Percentiles rank a stretch among this genome's conserved stretches.
Conservation (phyloP, 192 early-diverging fungal species). For the Spinellus fusiger region DNA sequence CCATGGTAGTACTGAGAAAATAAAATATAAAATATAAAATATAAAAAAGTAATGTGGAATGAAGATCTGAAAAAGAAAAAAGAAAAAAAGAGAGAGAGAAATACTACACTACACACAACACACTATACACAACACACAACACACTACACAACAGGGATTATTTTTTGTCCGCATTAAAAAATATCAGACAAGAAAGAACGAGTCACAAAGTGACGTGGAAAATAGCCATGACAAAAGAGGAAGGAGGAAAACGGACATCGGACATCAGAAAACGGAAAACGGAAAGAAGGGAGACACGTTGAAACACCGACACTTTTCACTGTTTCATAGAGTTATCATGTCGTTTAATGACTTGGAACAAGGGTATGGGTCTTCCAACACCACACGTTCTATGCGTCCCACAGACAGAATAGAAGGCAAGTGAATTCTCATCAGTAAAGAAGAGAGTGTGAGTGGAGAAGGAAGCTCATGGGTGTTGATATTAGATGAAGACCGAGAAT, state of each 20-base stretch:
- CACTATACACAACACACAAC: no score
- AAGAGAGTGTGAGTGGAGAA: neutral
- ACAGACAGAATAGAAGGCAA: neutral
- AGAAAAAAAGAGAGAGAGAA: no score
- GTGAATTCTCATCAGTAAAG: conserved; percentile 6
- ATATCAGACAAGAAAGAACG: no score
- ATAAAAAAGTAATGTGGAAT: neutral
- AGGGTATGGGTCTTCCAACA: conserved; percentile 2
- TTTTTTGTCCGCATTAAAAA: no score
- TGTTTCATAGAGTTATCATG: conserved; percentile 3
- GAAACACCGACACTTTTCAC: neutral
- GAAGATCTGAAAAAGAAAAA: neutral
- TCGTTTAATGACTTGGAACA: conserved; percentile 20
- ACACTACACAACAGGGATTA: no score
- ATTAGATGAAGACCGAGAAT: conserved; percentile 39
- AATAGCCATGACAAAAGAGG: no score
- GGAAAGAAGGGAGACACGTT: neutral
- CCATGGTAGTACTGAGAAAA: conserved; percentile 11
- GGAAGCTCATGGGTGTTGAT: neutral
- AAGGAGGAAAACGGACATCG: no score
- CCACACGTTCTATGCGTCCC: neutral
- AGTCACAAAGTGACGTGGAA: no score
- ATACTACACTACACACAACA: no score
- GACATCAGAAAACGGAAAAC: no score
- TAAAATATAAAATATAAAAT: neutral